Percentiles rank a stretch among this genome's conserved stretches.
These are phyloP conservation scores for Irpex rosettiformis DNA, from an alignment of 1,284 basidiomycete species.

Conservation along the genomic window DNA sequence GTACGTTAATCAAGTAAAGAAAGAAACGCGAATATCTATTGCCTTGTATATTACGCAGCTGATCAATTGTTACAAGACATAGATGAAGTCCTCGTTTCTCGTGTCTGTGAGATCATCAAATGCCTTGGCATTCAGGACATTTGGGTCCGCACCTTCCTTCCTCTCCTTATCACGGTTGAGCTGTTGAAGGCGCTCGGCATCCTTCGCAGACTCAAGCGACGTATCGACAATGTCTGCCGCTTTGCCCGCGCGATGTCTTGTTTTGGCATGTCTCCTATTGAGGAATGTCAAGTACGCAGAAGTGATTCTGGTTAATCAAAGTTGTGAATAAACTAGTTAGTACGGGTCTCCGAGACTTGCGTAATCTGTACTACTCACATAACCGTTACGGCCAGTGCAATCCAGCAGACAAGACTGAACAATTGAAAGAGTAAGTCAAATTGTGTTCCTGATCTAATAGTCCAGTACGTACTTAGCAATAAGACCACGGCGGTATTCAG, in stretches of 20 bases:
- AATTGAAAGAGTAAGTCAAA: background rate
- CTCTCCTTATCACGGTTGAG: conserved; percentile 17
- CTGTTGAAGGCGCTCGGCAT: conserved; percentile 18
- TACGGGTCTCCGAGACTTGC: background rate
- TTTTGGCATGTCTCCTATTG: conserved; percentile 37
- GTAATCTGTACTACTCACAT: conserved; percentile 22
- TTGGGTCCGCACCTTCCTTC: conserved; percentile 20
- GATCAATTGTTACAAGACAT: conserved; percentile 27
- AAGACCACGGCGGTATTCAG: conserved; percentile 36
- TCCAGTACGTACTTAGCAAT: conserved; percentile 29
- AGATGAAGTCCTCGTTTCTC: conserved; percentile 46
- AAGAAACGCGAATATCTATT: background rate
- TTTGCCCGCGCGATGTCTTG: conserved; percentile 36
- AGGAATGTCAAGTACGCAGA: conserved; percentile 37
- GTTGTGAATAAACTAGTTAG: background rate
- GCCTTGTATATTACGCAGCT: background rate
- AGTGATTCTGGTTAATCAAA: conserved; percentile 21
- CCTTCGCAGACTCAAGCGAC: conserved; percentile 35
- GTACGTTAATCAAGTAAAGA: background rate
- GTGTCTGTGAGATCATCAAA: conserved; percentile 44
- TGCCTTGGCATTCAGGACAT: conserved; percentile 34
- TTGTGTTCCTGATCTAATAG: background rate
- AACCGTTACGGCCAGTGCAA: conserved; percentile 30
- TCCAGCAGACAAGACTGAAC: conserved; percentile 36
- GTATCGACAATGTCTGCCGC: conserved; percentile 35